Percentiles rank a stretch among this genome's conserved stretches.
Conservation (phyloP, 2,329 filamentous ascomycete genomes). For the Colletotrichum sp. region DNA sequence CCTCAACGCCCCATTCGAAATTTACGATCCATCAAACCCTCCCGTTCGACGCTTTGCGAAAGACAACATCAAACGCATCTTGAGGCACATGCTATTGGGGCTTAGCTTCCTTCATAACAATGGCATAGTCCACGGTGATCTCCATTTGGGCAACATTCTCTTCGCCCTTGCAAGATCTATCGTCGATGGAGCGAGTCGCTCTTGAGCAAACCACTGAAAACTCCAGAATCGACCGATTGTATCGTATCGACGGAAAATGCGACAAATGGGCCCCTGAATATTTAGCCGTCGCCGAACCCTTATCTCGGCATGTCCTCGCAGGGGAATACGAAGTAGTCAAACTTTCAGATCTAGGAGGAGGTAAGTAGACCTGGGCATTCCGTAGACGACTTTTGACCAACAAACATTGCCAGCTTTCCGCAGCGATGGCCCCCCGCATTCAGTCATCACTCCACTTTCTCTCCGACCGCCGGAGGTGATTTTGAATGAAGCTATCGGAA, state of each 20-base stretch:
- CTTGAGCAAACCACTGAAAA: not conserved
- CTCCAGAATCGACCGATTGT: not conserved
- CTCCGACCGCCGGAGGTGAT: not conserved
- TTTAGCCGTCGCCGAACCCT: not conserved
- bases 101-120: slow-evolving; percentile 7
- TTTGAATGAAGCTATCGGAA: not conserved
- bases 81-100: not conserved
- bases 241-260: not conserved
- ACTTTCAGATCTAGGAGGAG: slow-evolving; percentile 2
- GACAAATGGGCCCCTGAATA: slow-evolving; percentile 12
- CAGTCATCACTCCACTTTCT: not conserved
- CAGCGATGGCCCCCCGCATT: not conserved
- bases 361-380: not conserved
- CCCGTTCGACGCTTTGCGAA: not conserved
- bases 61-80: not conserved
- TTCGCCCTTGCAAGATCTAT: not conserved
- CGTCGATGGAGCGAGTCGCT: not conserved
- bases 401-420: not conserved
- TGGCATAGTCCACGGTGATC: slow-evolving; percentile 8
- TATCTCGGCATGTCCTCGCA: not conserved
- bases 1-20: slow-evolving; percentile 19
- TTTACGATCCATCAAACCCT: not conserved
- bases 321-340: not conserved
- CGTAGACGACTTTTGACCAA: not conserved
- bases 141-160: slow-evolving; percentile 8